Evolutionary conservation across 129 eudicot genomes (phyloP).

Genomic region (Smallanthus sonchifolius): DNA sequence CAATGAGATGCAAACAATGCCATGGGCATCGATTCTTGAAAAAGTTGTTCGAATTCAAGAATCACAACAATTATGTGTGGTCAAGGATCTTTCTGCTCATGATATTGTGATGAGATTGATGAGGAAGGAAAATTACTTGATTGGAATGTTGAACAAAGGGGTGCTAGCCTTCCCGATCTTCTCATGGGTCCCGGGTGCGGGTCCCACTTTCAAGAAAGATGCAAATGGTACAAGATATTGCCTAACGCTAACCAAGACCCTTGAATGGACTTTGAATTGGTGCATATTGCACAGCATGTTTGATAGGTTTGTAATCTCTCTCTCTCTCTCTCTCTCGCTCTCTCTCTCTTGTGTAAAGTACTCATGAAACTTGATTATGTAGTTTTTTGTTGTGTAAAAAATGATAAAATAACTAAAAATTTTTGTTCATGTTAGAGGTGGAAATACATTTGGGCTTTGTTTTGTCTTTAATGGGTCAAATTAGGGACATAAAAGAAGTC

Average conservation of each 20-base stretch:
- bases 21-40: conserved; percentile 83
- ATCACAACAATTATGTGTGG: conserved; percentile 63
- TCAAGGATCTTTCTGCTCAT: conserved; percentile 86
- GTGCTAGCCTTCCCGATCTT: conserved; percentile 81
- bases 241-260: conserved; percentile 76
- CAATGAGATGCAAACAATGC: conserved; percentile 82
- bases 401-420: not conserved
- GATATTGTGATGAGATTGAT: conserved; percentile 87
- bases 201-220: conserved; percentile 53
- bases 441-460: not conserved
- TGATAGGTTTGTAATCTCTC: conserved; percentile 59
- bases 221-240: conserved; percentile 47
- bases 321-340: conserved; percentile 20
- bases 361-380: not conserved
- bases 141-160: conserved; percentile 96
- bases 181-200: conserved; percentile 87
- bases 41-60: conserved; percentile 66
- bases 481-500: not conserved
- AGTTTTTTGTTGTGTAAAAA: not conserved
- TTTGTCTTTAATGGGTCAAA: not conserved
- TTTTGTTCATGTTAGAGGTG: not conserved
- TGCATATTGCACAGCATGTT: conserved; percentile 94
- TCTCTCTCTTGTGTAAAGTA: conserved; percentile 3
- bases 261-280: conserved; percentile 97
- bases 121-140: conserved; percentile 96